phyloP scores from a whole-genome alignment of 1,139 yeast genomes.

The Taphrina communis region DNA sequence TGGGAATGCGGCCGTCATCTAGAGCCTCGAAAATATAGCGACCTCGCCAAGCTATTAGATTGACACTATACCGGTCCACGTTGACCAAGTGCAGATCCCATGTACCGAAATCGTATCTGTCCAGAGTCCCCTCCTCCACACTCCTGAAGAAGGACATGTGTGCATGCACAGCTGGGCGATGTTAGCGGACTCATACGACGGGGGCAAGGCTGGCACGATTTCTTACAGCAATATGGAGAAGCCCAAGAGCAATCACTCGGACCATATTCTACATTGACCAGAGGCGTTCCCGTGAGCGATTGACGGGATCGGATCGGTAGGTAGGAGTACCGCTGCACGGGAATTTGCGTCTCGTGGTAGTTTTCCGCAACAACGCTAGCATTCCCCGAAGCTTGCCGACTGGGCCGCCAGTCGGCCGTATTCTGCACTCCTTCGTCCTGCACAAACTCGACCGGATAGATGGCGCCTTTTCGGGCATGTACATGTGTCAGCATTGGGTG shows the following conservation, averaged over 20 bases:
- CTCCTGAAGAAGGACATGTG: neutral
- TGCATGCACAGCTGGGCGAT: neutral
- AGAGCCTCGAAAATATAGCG: neutral
- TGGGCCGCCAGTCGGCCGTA: neutral
- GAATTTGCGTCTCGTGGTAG: neutral
- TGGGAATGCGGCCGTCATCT: neutral
- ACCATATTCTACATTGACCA: neutral
- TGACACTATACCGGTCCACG: neutral
- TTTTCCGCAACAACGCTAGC: neutral
- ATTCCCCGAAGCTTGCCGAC: neutral
- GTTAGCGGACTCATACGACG: neutral
- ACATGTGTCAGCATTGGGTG: neutral
- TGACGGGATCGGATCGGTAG: neutral
- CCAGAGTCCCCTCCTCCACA: neutral
- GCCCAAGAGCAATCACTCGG: neutral
- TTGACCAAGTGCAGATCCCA: neutral
- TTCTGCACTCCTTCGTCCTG: neutral
- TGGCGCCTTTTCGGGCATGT: neutral
- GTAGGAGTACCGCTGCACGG: neutral
- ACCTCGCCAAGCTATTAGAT: neutral
- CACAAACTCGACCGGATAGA: neutral
- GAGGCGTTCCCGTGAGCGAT: neutral
- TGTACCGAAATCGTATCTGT: neutral
- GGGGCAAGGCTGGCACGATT: neutral
- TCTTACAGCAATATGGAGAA: neutral